These are phyloP conservation scores for Apiospora hydei DNA, from an alignment of 2,329 filamentous ascomycete species.

Conservation along the genomic window DNA sequence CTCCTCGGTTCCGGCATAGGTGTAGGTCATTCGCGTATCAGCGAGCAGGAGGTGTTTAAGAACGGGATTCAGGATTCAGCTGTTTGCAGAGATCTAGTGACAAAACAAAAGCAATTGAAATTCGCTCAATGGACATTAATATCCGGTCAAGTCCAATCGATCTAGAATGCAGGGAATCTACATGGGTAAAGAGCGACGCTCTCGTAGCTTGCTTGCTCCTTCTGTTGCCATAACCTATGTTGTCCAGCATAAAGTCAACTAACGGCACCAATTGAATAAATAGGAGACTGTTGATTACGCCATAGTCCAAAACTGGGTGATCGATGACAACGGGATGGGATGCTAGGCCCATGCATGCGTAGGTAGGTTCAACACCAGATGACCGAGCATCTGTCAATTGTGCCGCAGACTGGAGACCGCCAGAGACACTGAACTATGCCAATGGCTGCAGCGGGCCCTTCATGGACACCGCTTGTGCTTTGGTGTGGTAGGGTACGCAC, in stretches of 20 bases:
- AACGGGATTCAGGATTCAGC: no score
- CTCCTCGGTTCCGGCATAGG: no score
- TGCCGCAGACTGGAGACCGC: not conserved
- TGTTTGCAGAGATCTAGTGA: no score
- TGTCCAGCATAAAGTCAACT: not conserved
- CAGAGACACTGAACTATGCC: not conserved
- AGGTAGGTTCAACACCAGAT: not conserved
- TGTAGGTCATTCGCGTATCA: no score
- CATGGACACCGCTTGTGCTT: not conserved
- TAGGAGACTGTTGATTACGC: not conserved
- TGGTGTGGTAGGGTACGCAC: not conserved
- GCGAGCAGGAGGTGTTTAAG: no score
- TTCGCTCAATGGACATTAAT: no score
- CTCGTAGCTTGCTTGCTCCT: not conserved
- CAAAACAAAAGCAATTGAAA: no score
- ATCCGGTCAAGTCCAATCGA: no score
- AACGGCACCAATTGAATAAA: not conserved
- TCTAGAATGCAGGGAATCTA: no score
- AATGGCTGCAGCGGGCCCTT: not conserved
- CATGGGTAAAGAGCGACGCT: not conserved
- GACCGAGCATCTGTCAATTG: not conserved
- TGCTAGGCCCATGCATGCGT: not conserved
- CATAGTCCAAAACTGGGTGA: not conserved
- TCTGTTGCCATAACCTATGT: not conserved
- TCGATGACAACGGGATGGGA: not conserved